Base-by-base conservation (phyloP, 257 asterid species). In the Verbena officinalis region DNA sequence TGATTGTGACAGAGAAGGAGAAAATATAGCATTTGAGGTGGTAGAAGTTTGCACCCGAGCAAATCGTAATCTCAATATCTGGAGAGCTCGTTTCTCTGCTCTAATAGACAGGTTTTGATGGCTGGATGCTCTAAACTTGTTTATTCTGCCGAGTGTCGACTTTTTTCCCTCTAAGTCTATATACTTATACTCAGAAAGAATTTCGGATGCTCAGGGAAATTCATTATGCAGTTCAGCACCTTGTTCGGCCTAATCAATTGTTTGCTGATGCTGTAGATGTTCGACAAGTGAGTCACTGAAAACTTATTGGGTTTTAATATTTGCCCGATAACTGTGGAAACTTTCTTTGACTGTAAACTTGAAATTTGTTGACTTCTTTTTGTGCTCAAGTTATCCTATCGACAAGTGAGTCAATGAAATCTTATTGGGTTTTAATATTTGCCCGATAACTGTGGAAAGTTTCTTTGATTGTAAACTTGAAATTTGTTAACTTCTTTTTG, bases 51-150 rank as follows among this genome's bases (percentile, higher is more conserved):
- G 99, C 77, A 81, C 55, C 16, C 79, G 91, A 73, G 95, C 82
- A 39, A 94, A 94, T 73, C 89, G 68, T 55, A 82, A 90, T 75
- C 86, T 94, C 62, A 84, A 80, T 74, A 76, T 90, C 33, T 77
- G 89, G 92, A 90, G 99, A 83, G 99, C 99, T 77, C 96, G 87
- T 45, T 94, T 94, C 78, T 94, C 99, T 55, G 91, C 97, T 38
- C 68, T 94, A 66, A 88, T 83, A 7, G 92, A 81, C 73, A 94
- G 99, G 99, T 89, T 71, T 67, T 65, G 62, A 62, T 69, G 56
- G 60, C 74, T 65, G 55, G 59, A 60, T 70, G 46, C 54, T 70
- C n/a, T 61, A 20, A 43, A 34, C 40, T 58, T 65, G 56, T 33
- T 59, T 76, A 17, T 52, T 33, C 40, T n/a, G 17, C 33, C 65